Percentiles rank a stretch among this genome's conserved stretches.
phyloP scores from a whole-genome alignment of 805 yeast genomes.

The Diddensiella caesifluorescens region DNA sequence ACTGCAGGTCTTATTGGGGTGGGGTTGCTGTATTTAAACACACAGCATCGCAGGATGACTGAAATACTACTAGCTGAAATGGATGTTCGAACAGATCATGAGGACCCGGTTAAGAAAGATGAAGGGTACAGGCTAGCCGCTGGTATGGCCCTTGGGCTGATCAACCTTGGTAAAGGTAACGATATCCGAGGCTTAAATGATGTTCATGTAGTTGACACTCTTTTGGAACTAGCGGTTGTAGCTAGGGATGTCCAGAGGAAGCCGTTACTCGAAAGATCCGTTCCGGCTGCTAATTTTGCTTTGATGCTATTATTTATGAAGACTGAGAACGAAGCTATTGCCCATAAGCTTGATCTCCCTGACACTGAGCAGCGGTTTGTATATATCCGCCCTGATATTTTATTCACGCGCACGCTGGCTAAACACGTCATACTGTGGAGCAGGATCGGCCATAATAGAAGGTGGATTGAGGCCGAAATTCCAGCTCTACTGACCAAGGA shows the following conservation, averaged over 20 bases:
- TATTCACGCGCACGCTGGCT: slow-evolving; percentile 60
- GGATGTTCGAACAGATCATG: slow-evolving; percentile 6
- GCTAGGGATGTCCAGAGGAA: slow-evolving; percentile 60
- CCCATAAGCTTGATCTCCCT: slow-evolving; percentile 58
- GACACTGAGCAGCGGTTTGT: slow-evolving; percentile 52
- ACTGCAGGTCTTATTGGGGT: slow-evolving; percentile 89
- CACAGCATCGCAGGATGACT: slow-evolving; percentile 82
- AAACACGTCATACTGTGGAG: slow-evolving; percentile 71
- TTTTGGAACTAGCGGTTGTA: slow-evolving; percentile 47
- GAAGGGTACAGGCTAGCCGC: slow-evolving; percentile 85
- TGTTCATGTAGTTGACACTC: slow-evolving; percentile 54
- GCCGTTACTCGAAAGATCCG: slow-evolving; percentile 52
- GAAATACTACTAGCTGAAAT: slow-evolving; percentile 71
- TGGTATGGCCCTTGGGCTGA: slow-evolving; percentile 81
- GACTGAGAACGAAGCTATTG: slow-evolving; percentile 55
- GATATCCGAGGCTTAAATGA: slow-evolving; percentile 55
- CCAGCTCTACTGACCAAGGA: slow-evolving; percentile 37
- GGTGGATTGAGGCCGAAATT: slow-evolving; percentile 56
- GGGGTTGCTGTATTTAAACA: slow-evolving; percentile 72
- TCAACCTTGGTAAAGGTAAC: slow-evolving; percentile 73
- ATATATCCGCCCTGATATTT: slow-evolving; percentile 72
- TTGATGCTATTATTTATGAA: slow-evolving; percentile 67
- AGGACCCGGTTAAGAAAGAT: slow-evolving; percentile 10
- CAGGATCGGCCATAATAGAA: slow-evolving; percentile 40
- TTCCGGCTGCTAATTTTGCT: slow-evolving; percentile 69